Percentiles rank a stretch among this genome's conserved stretches.
Conservation (phyloP, 768 basidiomycete genomes). For the Leccinum broughii region DNA sequence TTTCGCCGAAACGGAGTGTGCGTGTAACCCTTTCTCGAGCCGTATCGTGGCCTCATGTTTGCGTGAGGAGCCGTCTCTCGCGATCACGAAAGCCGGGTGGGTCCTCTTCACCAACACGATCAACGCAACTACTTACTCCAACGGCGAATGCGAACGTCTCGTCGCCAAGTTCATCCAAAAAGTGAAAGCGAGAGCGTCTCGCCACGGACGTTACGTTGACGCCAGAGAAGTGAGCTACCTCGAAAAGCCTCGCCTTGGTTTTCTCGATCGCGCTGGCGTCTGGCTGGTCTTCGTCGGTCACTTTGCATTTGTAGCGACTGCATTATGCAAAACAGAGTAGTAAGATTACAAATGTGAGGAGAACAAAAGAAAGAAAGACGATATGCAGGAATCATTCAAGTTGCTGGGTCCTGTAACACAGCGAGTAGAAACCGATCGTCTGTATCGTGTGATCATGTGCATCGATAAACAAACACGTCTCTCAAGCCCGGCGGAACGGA, state of each 20-base stretch:
- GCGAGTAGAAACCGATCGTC: constrained; percentile 82
- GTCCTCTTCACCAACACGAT: constrained; percentile 41
- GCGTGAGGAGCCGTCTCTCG: constrained; percentile 28
- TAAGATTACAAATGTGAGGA: constrained; percentile 17
- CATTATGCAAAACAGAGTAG: constrained; percentile 10
- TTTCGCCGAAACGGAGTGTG: constrained; percentile 27
- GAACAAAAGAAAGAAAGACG: neutral
- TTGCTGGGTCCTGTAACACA: constrained; percentile 76
- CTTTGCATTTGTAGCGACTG: constrained; percentile 5
- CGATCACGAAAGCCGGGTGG: constrained; percentile 39
- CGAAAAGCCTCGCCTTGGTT: neutral
- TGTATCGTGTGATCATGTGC: constrained; percentile 25
- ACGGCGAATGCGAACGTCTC: constrained; percentile 36
- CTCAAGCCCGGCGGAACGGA: neutral
- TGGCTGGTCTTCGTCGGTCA: neutral
- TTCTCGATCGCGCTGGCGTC: neutral
- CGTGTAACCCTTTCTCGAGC: neutral
- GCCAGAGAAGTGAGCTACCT: too few species aligned
- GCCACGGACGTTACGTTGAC: too few species aligned
- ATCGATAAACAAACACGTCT: neutral
- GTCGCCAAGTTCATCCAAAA: too few species aligned
- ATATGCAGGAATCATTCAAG: constrained; percentile 24
- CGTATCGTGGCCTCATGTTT: constrained; percentile 2
- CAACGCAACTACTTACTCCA: constrained; percentile 39
- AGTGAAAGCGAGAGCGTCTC: too few species aligned